These are phyloP conservation scores for Microbotryum scabiosae DNA, from an alignment of 1,284 basidiomycete species.

Conservation along the genomic window DNA sequence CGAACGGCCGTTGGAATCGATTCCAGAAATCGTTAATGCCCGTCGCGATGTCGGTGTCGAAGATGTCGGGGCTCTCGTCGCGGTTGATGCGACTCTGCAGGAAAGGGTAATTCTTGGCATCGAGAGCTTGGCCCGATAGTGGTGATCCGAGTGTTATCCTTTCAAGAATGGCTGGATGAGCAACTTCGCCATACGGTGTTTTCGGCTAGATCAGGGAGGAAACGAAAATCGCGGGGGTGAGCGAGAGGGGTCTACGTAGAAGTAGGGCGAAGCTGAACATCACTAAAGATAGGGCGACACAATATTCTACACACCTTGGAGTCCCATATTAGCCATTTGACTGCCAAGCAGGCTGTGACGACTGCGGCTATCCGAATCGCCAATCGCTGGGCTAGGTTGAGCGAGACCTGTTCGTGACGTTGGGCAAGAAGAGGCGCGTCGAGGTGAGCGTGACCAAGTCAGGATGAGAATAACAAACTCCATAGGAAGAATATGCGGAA, in stretches of 20 bases:
- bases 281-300: no score
- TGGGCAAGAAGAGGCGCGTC: no score
- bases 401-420: no score
- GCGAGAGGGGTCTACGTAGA: background rate
- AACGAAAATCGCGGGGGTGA: background rate
- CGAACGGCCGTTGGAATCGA: conserved; percentile 66
- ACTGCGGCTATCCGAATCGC: conserved; percentile 8
- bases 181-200: conserved; percentile 36
- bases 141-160: conserved; percentile 59
- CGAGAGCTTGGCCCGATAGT: conserved; percentile 59
- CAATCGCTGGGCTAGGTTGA: conserved; percentile 14
- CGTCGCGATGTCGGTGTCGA: conserved; percentile 61
- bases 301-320: conserved; percentile 19
- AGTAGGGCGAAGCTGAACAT: background rate
- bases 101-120: conserved; percentile 76
- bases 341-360: conserved; percentile 12
- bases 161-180: conserved; percentile 54
- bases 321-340: conserved; percentile 31
- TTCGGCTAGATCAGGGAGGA: conserved; percentile 15
- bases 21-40: conserved; percentile 83
- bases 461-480: no score
- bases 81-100: conserved; percentile 59
- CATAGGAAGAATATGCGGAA: no score
- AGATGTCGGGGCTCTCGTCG: conserved; percentile 61
- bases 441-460: no score